A percentile compares a stretch with the other conserved stretches of the same genome.
Evolutionary conservation across 208 protist genomes (phyloP).

Genomic region (Trypanosoma grayi): DNA sequence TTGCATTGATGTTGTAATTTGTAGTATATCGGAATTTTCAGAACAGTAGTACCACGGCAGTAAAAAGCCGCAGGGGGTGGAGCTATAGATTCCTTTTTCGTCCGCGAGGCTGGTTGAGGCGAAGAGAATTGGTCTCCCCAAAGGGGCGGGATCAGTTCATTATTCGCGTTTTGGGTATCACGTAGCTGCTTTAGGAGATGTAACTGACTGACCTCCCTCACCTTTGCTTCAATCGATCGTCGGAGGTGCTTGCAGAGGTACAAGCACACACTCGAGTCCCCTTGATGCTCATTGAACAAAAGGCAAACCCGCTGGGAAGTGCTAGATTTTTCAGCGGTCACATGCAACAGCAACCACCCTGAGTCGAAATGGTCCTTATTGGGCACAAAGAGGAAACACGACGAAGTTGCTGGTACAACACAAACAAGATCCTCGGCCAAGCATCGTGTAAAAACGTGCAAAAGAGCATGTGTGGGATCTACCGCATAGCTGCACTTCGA

Average conservation of each 20-base stretch:
- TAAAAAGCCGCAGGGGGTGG: constrained; percentile 37
- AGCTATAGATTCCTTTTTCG: constrained; percentile 13
- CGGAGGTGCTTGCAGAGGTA: constrained; percentile 38
- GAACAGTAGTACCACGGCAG: constrained; percentile 52
- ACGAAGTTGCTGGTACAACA: constrained; percentile 40
- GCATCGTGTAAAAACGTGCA: constrained; percentile 64
- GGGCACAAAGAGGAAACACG: constrained; percentile 53
- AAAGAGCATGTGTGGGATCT: constrained; percentile 46
- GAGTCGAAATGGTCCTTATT: constrained; percentile 41
- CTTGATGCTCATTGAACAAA: constrained; percentile 44
- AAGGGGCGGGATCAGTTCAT: constrained; percentile 64
- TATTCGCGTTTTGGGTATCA: constrained; percentile 73
- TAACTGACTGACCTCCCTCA: constrained; percentile 75
- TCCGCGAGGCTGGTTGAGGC: neutral
- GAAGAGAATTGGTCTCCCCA: constrained; percentile 85
- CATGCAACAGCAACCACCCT: constrained; percentile 64
- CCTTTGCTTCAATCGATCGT: constrained; percentile 57
- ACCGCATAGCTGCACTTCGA: constrained; percentile 44
- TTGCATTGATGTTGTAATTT: constrained; percentile 89
- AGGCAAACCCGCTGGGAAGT: constrained; percentile 7
- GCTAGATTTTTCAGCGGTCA: constrained; percentile 11
- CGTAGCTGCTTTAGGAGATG: constrained; percentile 84
- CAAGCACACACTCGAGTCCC: constrained; percentile 3
- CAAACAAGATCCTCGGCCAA: constrained; percentile 78
- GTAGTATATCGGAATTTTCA: constrained; percentile 87